Percentiles rank a stretch among this genome's conserved stretches.
These are phyloP conservation scores for Hanseniaspora singularis DNA, from an alignment of 805 yeast species.

Conservation along the genomic window DNA sequence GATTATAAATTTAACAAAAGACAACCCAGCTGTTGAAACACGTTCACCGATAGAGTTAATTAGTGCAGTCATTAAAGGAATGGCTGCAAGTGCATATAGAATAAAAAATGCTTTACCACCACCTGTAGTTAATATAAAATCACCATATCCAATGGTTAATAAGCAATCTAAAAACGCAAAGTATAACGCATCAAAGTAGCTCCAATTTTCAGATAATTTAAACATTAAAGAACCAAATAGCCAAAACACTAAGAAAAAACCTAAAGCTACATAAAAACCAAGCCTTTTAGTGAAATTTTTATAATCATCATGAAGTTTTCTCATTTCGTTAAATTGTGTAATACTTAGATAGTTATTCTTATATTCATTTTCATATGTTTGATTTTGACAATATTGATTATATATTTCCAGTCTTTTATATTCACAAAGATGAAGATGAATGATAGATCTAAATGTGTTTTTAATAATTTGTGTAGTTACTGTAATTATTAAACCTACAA, in stretches of 20 bases:
- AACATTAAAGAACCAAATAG: constrained; percentile 62
- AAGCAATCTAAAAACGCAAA: constrained; percentile 58
- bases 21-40: constrained; percentile 28
- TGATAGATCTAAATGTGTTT: constrained; percentile 48
- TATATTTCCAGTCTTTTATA: constrained; percentile 31
- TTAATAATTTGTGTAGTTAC: constrained; percentile 55
- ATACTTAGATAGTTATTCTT: constrained; percentile 29
- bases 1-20: constrained; percentile 16
- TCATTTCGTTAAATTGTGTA: constrained; percentile 47
- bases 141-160: constrained; percentile 79
- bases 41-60: constrained; percentile 63
- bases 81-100: constrained; percentile 69
- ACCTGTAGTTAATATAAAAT: constrained; percentile 46
- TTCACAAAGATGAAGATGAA: constrained; percentile 57
- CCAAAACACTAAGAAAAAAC: constrained; percentile 48
- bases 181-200: constrained; percentile 58
- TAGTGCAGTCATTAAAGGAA: constrained; percentile 76
- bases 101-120: constrained; percentile 67
- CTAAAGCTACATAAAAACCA: constrained; percentile 33
- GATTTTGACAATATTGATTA: constrained; percentile 13
- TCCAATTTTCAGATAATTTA: constrained; percentile 52
- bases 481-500: constrained; percentile 61
- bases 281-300: constrained; percentile 30
- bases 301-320: constrained; percentile 37
- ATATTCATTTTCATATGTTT: constrained; percentile 13